Percentiles rank a stretch among this genome's conserved stretches.
Evolutionary conservation across 257 asterid genomes (phyloP).

Genomic region (Euphrasia confusa): DNA sequence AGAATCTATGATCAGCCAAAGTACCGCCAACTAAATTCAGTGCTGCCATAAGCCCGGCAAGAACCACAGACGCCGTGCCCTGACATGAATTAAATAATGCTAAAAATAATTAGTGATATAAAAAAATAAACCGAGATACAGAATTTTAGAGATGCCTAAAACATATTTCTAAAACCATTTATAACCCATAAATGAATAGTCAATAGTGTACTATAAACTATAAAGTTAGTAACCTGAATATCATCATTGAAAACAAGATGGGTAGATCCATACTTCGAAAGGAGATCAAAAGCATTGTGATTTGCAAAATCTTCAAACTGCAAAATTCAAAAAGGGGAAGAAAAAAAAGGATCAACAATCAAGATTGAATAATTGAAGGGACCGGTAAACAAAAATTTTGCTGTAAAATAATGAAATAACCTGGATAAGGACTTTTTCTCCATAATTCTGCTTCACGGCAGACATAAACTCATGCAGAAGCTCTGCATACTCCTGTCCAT

Average conservation of each 20-base stretch:
- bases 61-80: slow-evolving; percentile 98
- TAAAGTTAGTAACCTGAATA: slow-evolving; percentile 55
- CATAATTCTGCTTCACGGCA: slow-evolving; percentile 86
- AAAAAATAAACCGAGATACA: not conserved
- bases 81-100: slow-evolving; percentile 22
- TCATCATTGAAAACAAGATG: slow-evolving; percentile 96
- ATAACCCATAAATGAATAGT: not conserved
- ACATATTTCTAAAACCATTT: not conserved
- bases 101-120: slow-evolving; percentile 9
- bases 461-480: slow-evolving; percentile 80
- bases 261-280: slow-evolving; percentile 76
- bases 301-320: slow-evolving; percentile 99
- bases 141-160: not conserved
- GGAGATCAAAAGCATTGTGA: slow-evolving; percentile 95
- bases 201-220: too few species aligned
- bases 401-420: slow-evolving; percentile 27
- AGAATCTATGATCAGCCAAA: slow-evolving; percentile 77
- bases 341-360: slow-evolving; percentile 17
- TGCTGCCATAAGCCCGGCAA: slow-evolving; percentile 82
- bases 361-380: slow-evolving; percentile 16
- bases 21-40: slow-evolving; percentile 77
- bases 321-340: slow-evolving; percentile 11
- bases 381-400: not conserved
- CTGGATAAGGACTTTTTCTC: slow-evolving; percentile 94
- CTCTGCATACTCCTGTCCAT: slow-evolving; percentile 76